Evolutionary conservation across 164 flowering plant species (phyloP).

Genomic region (Kalanchoe fedtschenkoi): DNA sequence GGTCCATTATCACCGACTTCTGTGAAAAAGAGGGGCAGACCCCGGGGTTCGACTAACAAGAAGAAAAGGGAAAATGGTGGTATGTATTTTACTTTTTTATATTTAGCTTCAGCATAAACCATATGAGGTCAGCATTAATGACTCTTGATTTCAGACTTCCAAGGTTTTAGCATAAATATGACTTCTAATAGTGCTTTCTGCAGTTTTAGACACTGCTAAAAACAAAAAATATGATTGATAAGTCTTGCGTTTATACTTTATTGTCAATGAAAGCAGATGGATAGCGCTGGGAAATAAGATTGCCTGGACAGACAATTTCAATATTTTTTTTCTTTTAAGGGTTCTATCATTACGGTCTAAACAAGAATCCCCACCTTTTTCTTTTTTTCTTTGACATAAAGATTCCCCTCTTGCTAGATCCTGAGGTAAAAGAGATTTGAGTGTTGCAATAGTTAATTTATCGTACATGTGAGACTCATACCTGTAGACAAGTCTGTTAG

Average conservation of each 20-base stretch:
- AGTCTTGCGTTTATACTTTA: neutral
- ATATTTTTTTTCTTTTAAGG: neutral
- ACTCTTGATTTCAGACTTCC: neutral
- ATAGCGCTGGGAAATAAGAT: too few species aligned
- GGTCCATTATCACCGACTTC: constrained; percentile 29
- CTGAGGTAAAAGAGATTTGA: neutral
- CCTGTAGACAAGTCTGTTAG: neutral
- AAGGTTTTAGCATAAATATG: neutral
- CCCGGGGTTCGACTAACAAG: constrained; percentile 69
- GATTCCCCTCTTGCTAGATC: neutral
- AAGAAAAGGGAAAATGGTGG: constrained; percentile 50
- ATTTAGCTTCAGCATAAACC: neutral
- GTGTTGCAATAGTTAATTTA: neutral
- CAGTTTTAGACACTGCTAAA: too few species aligned
- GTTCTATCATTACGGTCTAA: neutral
- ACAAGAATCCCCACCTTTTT: neutral
- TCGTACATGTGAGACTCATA: too few species aligned
- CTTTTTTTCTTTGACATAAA: neutral
- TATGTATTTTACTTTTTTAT: constrained; percentile 15
- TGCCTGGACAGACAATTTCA: neutral
- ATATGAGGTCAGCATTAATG: neutral
- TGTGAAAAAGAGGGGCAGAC: constrained; percentile 63
- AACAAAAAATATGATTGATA: too few species aligned
- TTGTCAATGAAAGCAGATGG: neutral
- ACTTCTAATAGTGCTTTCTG: too few species aligned